phyloP scores from a whole-genome alignment of 495 filamentous ascomycete genomes.

The Penicillium argentinense region DNA sequence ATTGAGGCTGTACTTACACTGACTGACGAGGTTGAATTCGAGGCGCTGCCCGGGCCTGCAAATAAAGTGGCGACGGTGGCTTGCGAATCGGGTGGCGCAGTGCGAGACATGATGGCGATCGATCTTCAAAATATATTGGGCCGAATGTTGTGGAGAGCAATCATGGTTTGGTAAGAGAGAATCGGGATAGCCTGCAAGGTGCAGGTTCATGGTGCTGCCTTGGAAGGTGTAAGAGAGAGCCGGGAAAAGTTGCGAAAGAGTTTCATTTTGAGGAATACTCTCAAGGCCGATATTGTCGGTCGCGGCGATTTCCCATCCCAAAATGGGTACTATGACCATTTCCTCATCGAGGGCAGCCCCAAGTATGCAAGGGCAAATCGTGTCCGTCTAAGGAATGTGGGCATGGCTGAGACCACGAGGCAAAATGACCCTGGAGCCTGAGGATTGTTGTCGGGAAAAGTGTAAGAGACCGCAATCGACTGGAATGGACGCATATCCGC shows the following conservation, averaged over 20 bases:
- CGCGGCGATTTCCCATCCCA: constrained; percentile 6
- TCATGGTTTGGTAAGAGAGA: neutral
- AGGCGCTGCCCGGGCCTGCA: constrained; percentile 37
- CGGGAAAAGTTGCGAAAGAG: neutral
- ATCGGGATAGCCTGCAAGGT: constrained; percentile 4
- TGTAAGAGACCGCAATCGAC: constrained; percentile 6
- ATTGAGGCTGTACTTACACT: constrained; percentile 29
- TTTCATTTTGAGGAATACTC: constrained; percentile 5
- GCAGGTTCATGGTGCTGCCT: constrained; percentile 6
- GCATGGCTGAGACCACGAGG: constrained; percentile 20
- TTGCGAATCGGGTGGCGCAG: constrained; percentile 23
- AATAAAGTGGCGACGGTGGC: constrained; percentile 42
- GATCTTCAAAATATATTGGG: constrained; percentile 3
- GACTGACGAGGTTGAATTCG: constrained; percentile 33
- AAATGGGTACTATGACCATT: constrained; percentile 5
- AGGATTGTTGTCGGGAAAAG: constrained; percentile 1
- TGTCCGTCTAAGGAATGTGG: constrained; percentile 24
- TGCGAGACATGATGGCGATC: constrained; percentile 14
- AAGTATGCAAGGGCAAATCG: constrained; percentile 27
- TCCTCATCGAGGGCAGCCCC: constrained; percentile 9
- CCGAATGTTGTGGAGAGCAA: neutral
- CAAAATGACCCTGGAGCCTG: constrained; percentile 2
- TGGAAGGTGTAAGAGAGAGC: neutral
- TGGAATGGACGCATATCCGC: neutral
- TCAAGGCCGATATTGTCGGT: neutral